Conservation (phyloP, 176 grass and related monocot genomes). For the Aechmea fasciata region DNA sequence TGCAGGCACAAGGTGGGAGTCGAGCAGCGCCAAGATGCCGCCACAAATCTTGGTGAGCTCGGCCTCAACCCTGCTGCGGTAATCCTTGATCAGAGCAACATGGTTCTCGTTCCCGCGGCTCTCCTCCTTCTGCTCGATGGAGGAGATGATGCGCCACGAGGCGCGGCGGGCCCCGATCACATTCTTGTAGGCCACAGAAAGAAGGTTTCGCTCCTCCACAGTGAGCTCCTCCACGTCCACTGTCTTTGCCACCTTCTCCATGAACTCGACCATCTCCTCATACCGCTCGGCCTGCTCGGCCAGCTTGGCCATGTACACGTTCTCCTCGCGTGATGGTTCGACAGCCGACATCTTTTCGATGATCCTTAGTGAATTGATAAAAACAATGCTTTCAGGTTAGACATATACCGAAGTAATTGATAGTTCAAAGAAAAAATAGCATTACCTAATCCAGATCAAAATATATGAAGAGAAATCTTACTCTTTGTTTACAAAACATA, state of each 20-base stretch:
- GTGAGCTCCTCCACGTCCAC: conserved; percentile 69
- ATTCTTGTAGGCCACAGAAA: conserved; percentile 70
- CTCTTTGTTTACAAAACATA: too few relatives aligned
- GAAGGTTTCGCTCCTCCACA: conserved; percentile 76
- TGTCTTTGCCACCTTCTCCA: conserved; percentile 85
- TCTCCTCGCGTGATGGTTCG: conserved; percentile 40
- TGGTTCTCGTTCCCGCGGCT: conserved; percentile 65
- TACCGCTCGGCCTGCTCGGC: conserved; percentile 76
- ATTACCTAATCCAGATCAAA: too few relatives aligned
- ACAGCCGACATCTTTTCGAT: conserved; percentile 8
- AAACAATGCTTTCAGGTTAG: too few relatives aligned
- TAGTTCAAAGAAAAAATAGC: too few relatives aligned
- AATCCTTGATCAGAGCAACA: conserved; percentile 64
- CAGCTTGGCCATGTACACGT: conserved; percentile 93
- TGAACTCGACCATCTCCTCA: conserved; percentile 85
- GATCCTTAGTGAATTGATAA: too few relatives aligned
- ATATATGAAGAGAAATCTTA: too few relatives aligned
- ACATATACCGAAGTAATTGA: too few relatives aligned
- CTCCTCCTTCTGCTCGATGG: conserved; percentile 90
- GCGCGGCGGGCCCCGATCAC: conserved; percentile 80
- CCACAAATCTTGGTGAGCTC: conserved; percentile 76
- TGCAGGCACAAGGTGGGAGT: conserved; percentile 69
- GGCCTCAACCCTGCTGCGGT: conserved; percentile 74
- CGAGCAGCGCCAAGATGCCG: conserved; percentile 69
- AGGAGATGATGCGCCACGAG: conserved; percentile 87